Evolutionary conservation across 306 rosid species (phyloP).

Genomic region (Oxytropis ochrocephala): DNA sequence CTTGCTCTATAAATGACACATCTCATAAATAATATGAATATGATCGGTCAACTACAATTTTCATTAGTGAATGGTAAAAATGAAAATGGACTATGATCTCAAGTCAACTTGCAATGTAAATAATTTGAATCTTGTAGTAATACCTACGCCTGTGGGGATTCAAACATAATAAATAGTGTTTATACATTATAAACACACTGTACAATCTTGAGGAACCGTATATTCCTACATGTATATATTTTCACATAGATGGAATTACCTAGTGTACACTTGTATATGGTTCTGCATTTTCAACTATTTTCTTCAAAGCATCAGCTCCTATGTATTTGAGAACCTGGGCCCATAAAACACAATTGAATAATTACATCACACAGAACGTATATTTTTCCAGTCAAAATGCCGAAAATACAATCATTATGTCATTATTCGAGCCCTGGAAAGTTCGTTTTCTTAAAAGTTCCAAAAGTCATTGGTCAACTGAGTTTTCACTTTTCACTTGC

Average conservation of each 20-base stretch:
- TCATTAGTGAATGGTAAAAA: neutral
- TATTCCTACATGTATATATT: neutral
- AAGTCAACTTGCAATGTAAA: neutral
- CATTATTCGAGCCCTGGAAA: neutral
- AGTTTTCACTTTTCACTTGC: neutral
- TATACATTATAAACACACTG: neutral
- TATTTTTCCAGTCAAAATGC: neutral
- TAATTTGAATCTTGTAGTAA: neutral
- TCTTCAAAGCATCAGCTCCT: slow-evolving; percentile 47
- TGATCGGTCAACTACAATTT: neutral
- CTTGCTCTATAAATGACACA: neutral
- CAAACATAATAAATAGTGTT: too few species aligned
- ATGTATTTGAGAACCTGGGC: slow-evolving; percentile 34
- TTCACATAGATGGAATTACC: slow-evolving; percentile 7
- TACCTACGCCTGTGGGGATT: too few species aligned
- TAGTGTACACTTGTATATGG: slow-evolving; percentile 20
- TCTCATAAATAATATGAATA: neutral
- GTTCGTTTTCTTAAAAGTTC: slow-evolving; percentile 6
- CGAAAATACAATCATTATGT: neutral
- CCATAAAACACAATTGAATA: slow-evolving; percentile 17
- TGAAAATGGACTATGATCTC: neutral
- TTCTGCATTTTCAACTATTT: slow-evolving; percentile 40
- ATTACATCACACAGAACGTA: neutral
- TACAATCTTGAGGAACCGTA: slow-evolving; percentile 3
- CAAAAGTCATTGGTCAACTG: neutral